Evolutionary conservation across 352 stramenopile genomes (phyloP), one percentile per base, ranked within the genome.

Genomic region (Globisporangium echinulatum): DNA sequence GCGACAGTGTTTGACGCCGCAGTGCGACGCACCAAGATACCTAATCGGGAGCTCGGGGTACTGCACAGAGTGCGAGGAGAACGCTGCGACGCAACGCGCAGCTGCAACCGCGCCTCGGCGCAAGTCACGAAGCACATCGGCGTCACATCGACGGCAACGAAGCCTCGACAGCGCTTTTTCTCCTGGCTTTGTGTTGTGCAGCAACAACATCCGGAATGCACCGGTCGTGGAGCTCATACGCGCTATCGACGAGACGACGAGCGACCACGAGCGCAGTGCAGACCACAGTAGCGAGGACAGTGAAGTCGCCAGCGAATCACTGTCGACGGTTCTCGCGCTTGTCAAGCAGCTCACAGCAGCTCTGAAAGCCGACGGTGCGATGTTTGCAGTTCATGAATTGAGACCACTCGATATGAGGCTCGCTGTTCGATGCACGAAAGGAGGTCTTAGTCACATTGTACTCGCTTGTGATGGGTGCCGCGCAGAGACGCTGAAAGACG

Each of bases 21-120:
- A 81, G 9, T 92, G 82, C 39, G 82, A 92, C 59, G 82, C 82
- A 2, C 79, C 82, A 42, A 65, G 59, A 39, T 89, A 82, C 64
- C 65, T 92, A 1, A 67, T 92, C 15, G 72, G 77, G 7, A 5
- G 61, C 5, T 89, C 78, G 0, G 82, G 82, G 0, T 90, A 82
- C 49, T 92, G 82, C 61, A 68, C 78, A 54, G 73, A 83, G 44
- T 89, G 79, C 52, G 72, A 88, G 56, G 77, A 81, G 53, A 58
- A 70, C 53, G 48, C 56, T 17, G 15, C 25, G 5, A 63, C 63
- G 56, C 39, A 43, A 33, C 13, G 17, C 17, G 6, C 25, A 47
- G 10, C 40, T 0, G 40, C 50, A 14, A 4, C 4, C 5, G 13
- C 5, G 1, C 15, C 15, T 2, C 39, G 13, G n/a, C 9, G 36